Evolutionary conservation across 1,139 yeast species (phyloP).

Genomic region (Saccharomyces hybrid): DNA sequence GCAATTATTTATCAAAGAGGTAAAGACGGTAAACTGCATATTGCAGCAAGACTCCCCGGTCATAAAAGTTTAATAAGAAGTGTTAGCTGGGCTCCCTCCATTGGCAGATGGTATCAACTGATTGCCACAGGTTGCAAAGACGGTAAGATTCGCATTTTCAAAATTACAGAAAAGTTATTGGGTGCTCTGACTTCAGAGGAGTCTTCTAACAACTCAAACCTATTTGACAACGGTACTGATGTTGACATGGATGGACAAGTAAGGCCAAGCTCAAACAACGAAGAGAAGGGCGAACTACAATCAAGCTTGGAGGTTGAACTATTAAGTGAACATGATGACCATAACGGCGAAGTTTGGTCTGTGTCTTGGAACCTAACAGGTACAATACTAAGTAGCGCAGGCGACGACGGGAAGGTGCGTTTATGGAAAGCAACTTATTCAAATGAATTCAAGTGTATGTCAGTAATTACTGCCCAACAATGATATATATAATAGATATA

Average conservation of each 20-base stretch:
- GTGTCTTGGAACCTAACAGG: constrained; percentile 95
- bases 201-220: constrained; percentile 27
- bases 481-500: background rate
- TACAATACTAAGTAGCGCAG: constrained; percentile 88
- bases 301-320: constrained; percentile 39
- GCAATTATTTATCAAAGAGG: constrained; percentile 67
- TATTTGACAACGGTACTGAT: constrained; percentile 9
- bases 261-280: constrained; percentile 11
- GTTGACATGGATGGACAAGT: constrained; percentile 10
- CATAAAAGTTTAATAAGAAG: constrained; percentile 84
- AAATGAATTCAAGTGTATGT: constrained; percentile 86
- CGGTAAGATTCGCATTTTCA: constrained; percentile 82
- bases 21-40: constrained; percentile 40
- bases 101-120: constrained; percentile 83
- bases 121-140: constrained; percentile 96
- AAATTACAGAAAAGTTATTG: constrained; percentile 43
- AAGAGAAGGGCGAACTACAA: constrained; percentile 6
- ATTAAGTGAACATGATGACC: constrained; percentile 60
- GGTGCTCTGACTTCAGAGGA: constrained; percentile 2
- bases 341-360: constrained; percentile 88
- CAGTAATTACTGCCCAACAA: constrained; percentile 68
- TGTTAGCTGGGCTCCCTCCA: constrained; percentile 94
- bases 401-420: constrained; percentile 89
- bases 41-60: constrained; percentile 49
- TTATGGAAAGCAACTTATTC: constrained; percentile 86